Base-by-base conservation (phyloP, 2,329 filamentous ascomycete genomes). In the Thelonectria rubi region DNA sequence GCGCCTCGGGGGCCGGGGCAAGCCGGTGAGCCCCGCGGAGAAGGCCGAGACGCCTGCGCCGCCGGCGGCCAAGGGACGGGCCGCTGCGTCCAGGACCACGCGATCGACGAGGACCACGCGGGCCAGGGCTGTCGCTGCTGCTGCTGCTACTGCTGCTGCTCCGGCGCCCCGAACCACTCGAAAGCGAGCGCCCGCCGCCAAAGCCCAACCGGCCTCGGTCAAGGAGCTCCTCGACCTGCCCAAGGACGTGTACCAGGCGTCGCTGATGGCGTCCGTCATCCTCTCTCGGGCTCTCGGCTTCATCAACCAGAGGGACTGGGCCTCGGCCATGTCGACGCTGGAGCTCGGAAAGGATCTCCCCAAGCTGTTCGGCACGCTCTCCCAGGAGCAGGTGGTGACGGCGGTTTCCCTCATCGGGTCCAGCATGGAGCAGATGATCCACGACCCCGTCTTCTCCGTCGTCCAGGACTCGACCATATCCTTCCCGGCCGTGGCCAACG, bases 391-490 rank as follows among this genome's bases (percentile, higher is more conserved):
- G 40, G 82, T 92, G 56, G 82, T 87, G 11, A 86, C 86, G 59
- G 91, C 91, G 18, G 87, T 87, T 55, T 87, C 90, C 47, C 84
- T 91, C 45, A 81, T 93, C 62, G 83, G 87, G 15, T 85, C 90
- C 74, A 91, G 89, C 64, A 82, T 91, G 69, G 86, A 90, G 48
- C 84, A 90, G 70, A 91, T 97, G 81, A 85, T 88, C 12, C 84
- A 86, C 5, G 92, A 97, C 75, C 89, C 94, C 3, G 90, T 95
- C 3, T 96, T 94, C 75, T 96, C 92, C 17, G 91, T 94, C 10
- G 85, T 98, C 15, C 92, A 94, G 47, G 95, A 99, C 71, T 97
- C 95, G 0, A 97, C 93, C 0, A 88, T 97, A 24, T 96, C 93
- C 0, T 90, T 94, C 62, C 93, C 94, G 1, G 88, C 92, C 0